phyloP scores from a whole-genome alignment of 176 grass and related monocot species.

The Hordeum marinum region DNA sequence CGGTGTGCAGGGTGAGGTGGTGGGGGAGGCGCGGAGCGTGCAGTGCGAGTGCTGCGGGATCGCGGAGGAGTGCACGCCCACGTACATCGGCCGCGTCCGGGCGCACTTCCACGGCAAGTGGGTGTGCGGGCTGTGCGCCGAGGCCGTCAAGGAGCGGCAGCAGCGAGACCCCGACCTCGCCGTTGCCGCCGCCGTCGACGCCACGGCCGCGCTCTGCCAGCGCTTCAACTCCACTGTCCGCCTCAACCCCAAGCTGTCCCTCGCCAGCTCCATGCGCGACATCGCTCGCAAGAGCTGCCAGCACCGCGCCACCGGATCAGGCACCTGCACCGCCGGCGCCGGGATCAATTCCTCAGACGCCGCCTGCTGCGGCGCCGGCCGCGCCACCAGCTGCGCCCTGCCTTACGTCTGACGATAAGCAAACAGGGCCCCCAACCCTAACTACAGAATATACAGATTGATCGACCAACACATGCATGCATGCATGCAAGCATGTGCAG shows the following conservation, averaged over 20 bases:
- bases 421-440: too few species aligned
- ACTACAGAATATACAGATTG: too few species aligned
- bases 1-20: not conserved
- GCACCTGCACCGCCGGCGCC: not conserved
- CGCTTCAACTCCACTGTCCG: slow-evolving; percentile 73
- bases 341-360: not conserved
- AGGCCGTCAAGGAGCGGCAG: slow-evolving; percentile 77
- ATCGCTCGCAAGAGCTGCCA: slow-evolving; percentile 72
- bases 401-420: slow-evolving; percentile 22
- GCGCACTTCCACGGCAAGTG: slow-evolving; percentile 73
- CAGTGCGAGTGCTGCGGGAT: slow-evolving; percentile 90
- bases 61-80: slow-evolving; percentile 83
- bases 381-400: slow-evolving; percentile 18
- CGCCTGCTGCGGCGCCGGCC: slow-evolving; percentile 8
- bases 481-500: not conserved
- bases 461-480: too few species aligned
- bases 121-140: slow-evolving; percentile 82
- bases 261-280: slow-evolving; percentile 83
- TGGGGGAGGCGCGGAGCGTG: slow-evolving; percentile 41
- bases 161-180: slow-evolving; percentile 38
- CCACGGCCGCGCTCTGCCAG: slow-evolving; percentile 52
- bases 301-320: slow-evolving; percentile 12
- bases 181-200: slow-evolving; percentile 49
- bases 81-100: slow-evolving; percentile 65
- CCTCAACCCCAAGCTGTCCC: slow-evolving; percentile 77